Evolutionary conservation across 768 basidiomycete species (phyloP).

Genomic region (Harrya chromipes): DNA sequence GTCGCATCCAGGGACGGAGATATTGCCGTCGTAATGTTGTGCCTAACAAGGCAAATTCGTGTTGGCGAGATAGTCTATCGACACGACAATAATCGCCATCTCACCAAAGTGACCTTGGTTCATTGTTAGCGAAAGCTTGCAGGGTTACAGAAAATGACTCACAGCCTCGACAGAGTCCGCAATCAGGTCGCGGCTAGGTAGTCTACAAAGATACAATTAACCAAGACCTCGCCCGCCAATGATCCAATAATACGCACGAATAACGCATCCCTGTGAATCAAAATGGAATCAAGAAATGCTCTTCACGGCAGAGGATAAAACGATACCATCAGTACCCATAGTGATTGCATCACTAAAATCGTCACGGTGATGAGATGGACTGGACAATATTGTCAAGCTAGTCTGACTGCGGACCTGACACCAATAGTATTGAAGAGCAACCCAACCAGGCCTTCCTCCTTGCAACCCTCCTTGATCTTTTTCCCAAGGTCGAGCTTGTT

Average conservation of each 20-base stretch:
- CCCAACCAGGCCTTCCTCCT: slow-evolving; percentile 76
- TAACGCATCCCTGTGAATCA: slow-evolving; percentile 71
- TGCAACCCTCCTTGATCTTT: slow-evolving; percentile 80
- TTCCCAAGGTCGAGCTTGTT: slow-evolving; percentile 72
- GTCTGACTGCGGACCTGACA: slow-evolving; percentile 53
- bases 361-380: not conserved
- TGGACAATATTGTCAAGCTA: not conserved
- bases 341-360: slow-evolving; percentile 73
- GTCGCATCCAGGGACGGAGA: slow-evolving; percentile 84
- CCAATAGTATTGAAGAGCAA: slow-evolving; percentile 85
- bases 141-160: slow-evolving; percentile 16
- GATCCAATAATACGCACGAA: slow-evolving; percentile 50
- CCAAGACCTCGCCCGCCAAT: not conserved
- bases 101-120: slow-evolving; percentile 54
- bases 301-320: not conserved
- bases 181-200: slow-evolving; percentile 86
- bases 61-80: not conserved
- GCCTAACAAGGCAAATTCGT: slow-evolving; percentile 43
- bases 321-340: slow-evolving; percentile 81
- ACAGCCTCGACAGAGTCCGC: slow-evolving; percentile 88
- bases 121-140: slow-evolving; percentile 6
- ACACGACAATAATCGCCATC: slow-evolving; percentile 2
- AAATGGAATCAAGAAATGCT: not conserved
- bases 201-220: slow-evolving; percentile 35
- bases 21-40: slow-evolving; percentile 87